Conservation (phyloP, 441 rosid species). For the Gossypium davidsonii region DNA sequence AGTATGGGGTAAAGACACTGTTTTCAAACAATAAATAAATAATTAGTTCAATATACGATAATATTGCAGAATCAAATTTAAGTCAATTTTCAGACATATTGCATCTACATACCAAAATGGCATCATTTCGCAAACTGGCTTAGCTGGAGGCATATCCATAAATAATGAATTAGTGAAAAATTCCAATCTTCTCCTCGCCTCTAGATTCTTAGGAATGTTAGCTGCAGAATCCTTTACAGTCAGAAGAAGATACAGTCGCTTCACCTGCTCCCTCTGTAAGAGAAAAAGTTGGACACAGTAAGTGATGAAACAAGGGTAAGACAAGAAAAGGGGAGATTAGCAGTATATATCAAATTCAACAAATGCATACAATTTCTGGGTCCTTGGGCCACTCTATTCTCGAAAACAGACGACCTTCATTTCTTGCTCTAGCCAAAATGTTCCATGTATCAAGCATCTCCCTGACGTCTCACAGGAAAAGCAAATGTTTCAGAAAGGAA, state of each 20-base stretch:
- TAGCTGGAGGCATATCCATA: slow-evolving; percentile 94
- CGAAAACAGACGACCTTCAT: slow-evolving; percentile 83
- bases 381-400: slow-evolving; percentile 90
- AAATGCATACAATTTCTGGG: slow-evolving; percentile 71
- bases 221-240: slow-evolving; percentile 94
- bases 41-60: slow-evolving; percentile 13
- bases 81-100: slow-evolving; percentile 2
- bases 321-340: slow-evolving; percentile 5
- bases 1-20: slow-evolving; percentile 99
- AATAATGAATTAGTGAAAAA: slow-evolving; percentile 88
- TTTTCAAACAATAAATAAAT: slow-evolving; percentile 22
- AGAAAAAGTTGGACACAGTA: slow-evolving; percentile 13
- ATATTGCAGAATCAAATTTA: background rate
- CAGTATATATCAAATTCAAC: background rate
- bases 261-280: slow-evolving; percentile 86
- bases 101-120: slow-evolving; percentile 62
- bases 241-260: slow-evolving; percentile 93
- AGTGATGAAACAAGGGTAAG: slow-evolving; percentile 25
- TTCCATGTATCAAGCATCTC: slow-evolving; percentile 98
- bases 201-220: slow-evolving; percentile 94
- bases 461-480: slow-evolving; percentile 36
- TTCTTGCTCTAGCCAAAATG: slow-evolving; percentile 79
- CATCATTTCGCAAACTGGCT: slow-evolving; percentile 81
- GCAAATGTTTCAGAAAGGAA: slow-evolving; percentile 8
- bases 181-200: slow-evolving; percentile 95